A percentile compares a stretch with the other conserved stretches of the same genome.
Evolutionary conservation across 106 monocot species (phyloP).

Genomic region (Vanilla planifolia): DNA sequence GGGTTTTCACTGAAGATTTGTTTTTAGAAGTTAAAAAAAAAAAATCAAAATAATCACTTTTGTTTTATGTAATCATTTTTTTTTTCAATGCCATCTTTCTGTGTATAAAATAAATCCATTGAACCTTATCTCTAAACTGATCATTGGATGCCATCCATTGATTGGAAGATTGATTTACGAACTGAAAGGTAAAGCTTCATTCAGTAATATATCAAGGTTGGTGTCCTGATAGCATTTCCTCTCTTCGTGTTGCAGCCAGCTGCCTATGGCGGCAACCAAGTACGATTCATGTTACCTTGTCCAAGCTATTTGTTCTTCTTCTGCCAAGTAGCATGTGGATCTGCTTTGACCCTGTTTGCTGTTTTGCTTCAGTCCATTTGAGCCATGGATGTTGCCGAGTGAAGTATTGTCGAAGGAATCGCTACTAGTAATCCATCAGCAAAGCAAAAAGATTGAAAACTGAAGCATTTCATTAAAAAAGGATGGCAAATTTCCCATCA

Average conservation of each 20-base stretch:
- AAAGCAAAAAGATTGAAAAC: neutral
- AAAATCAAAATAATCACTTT: too few relatives aligned
- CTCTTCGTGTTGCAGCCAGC: neutral
- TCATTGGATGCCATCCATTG: neutral
- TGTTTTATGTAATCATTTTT: too few relatives aligned
- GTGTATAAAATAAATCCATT: neutral
- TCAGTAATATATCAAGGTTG: neutral
- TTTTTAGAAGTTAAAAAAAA: too few relatives aligned
- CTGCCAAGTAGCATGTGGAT: neutral
- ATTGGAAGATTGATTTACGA: neutral
- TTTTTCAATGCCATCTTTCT: too few relatives aligned
- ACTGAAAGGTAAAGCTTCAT: neutral
- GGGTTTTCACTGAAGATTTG: too few relatives aligned
- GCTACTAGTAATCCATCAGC: neutral
- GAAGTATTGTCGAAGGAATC: neutral
- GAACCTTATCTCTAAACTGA: conserved; percentile 2
- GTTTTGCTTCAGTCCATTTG: too few relatives aligned
- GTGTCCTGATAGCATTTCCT: too few relatives aligned
- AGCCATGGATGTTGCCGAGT: neutral
- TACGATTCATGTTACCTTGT: neutral
- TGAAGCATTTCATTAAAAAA: neutral
- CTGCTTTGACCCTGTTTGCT: neutral
- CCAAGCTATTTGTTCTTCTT: neutral
- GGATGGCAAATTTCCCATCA: neutral
- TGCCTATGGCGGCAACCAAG: neutral